Evolutionary conservation across 805 yeast species (phyloP), one percentile per base, ranked within the genome.

Genomic region (Wickerhamomyces mucosus): DNA sequence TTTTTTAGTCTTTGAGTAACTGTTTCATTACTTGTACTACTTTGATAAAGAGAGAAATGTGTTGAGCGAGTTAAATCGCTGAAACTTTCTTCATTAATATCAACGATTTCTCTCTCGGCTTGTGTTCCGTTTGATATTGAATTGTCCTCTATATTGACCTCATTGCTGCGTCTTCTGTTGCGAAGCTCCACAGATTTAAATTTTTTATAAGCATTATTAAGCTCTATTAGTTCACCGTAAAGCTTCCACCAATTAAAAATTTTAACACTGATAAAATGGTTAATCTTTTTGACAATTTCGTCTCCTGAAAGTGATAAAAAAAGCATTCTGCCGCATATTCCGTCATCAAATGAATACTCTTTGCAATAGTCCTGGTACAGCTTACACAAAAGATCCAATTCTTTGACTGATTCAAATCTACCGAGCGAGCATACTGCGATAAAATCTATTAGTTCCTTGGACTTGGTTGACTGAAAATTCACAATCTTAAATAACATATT

Each of bases 211-310:
- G 42, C 46, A 33, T 56, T 56, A 27, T 59, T 53, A 16, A 59
- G 28, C 13, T 51, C 56, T 28, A 59, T 46, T 9, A 65, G 29
- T 22, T 66, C 70, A 7, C 64, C 64, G 32, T 61, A 63, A 7
- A 55, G 32, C 27, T 50, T 58, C 66, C 72, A 61, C 75, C 75
- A 69, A 25, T 44, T 50, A 19, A 51, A 48, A 4, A 69, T 51
- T 34, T 60, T 60, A 5, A 33, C 43, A 14, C 43, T 42, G 6
- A 65, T 34, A 27, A 67, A 39, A n/a, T 38, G 39, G 14, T 55
- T 52, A 7, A 63, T 51, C 15, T 52, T 49, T 7, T 34, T 33
- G 7, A 53, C 38, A 20, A 69, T 45, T 25, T 42, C 45, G 20
- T 43, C 49, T 19, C 45, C 34, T 2, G 52, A 29, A 1, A 42